Evolutionary conservation across 441 rosid genomes (phyloP).

Genomic region (Adansonia grandidieri): DNA sequence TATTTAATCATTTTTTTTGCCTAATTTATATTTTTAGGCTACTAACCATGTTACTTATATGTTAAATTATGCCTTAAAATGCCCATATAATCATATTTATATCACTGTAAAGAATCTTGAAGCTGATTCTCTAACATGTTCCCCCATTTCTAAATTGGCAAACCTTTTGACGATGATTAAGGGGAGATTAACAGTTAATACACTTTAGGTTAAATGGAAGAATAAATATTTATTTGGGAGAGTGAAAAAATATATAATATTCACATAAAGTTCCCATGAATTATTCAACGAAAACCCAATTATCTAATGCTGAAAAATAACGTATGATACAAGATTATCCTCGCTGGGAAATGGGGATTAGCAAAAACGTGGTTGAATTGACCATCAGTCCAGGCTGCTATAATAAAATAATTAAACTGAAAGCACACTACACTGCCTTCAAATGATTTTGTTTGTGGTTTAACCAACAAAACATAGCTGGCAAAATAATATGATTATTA

Average conservation of each 20-base stretch:
- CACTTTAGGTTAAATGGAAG: not conserved
- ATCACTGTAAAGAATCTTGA: not conserved
- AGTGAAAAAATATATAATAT: not conserved
- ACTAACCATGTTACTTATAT: constrained; percentile 10
- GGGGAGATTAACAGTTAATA: not conserved
- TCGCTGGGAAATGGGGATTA: not conserved
- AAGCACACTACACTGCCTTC: constrained; percentile 21
- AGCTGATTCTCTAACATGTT: constrained; percentile 11
- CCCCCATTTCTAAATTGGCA: not conserved
- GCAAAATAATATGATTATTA: constrained; percentile 24
- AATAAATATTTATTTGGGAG: not conserved
- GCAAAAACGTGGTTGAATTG: not conserved
- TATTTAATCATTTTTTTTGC: not conserved
- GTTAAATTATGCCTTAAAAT: constrained; percentile 13
- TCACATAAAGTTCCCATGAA: not conserved
- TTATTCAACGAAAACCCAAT: constrained; percentile 7
- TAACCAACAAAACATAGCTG: constrained; percentile 36
- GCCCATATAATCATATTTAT: not conserved
- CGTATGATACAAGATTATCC: not conserved
- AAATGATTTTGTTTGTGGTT: constrained; percentile 39
- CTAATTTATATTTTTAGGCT: not conserved
- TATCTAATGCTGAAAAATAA: not conserved
- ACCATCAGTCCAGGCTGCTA: constrained; percentile 26
- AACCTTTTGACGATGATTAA: not conserved
- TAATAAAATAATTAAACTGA: not conserved